Evolutionary conservation across 768 basidiomycete genomes (phyloP).

Genomic region (Boletus rex-veris): DNA sequence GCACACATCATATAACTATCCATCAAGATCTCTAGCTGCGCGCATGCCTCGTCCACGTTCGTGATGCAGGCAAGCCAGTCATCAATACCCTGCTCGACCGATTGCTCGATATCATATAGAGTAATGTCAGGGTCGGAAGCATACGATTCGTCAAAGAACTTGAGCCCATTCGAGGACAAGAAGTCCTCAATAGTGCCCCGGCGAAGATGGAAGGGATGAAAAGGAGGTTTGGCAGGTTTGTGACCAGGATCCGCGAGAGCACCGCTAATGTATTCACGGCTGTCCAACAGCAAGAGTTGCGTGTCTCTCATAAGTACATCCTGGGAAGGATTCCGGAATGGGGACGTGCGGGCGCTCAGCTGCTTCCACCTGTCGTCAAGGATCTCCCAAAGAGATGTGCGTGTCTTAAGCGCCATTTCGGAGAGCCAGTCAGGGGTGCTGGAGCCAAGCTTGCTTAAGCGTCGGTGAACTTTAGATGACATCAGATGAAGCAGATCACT

Average conservation of each 20-base stretch:
- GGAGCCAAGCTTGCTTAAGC: background rate
- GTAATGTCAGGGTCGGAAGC: too few relatives aligned
- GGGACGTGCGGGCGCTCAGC: background rate
- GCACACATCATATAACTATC: slow-evolving; percentile 24
- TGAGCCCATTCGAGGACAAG: slow-evolving; percentile 2
- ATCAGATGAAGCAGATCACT: background rate
- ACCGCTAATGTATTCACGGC: background rate
- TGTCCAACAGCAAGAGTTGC: background rate
- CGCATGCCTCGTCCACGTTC: too few relatives aligned
- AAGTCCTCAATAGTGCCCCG: slow-evolving; percentile 13
- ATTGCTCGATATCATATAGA: too few relatives aligned
- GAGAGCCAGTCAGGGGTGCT: background rate
- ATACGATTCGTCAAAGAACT: too few relatives aligned
- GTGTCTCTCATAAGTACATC: background rate
- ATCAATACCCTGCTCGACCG: too few relatives aligned
- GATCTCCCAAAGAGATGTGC: background rate
- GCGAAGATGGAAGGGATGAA: background rate
- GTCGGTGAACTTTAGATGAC: background rate
- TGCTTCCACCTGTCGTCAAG: background rate
- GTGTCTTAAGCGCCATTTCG: background rate
- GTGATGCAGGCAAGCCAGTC: too few relatives aligned
- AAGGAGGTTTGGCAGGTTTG: background rate
- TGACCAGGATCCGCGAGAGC: background rate
- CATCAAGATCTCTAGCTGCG: slow-evolving; percentile 16
- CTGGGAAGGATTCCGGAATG: background rate